Base-by-base conservation (phyloP, 805 yeast genomes). In the Cephaloascus albidus region DNA sequence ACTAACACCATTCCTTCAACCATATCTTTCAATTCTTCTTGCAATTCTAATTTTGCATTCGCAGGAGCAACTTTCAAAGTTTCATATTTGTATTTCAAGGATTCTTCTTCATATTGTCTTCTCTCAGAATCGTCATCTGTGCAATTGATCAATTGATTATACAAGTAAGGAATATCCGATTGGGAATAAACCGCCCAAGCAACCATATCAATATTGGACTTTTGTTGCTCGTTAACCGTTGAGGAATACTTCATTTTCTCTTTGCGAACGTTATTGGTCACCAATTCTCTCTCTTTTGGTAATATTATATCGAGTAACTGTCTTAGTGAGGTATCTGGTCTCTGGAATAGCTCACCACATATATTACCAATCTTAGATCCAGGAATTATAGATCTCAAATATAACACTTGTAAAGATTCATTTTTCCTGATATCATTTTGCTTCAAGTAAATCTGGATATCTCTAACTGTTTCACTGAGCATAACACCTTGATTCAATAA, bases 1-100 rank as follows among this genome's bases (percentile, higher is more conserved):
- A 90, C 75, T 14, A 81, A 60, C 3, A 88, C 76, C 80, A 89
- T 75, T 28, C 83, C 94, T 12, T 76, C 79, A 1, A 77, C 75
- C 70, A 77, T 68, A 8, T 72, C 76, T 35, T 62, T 61, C 3
- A 88, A 59, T 20, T 72, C 69, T 1, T 49, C 48, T 8, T 63
- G 61, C 20, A 71, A 49, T 2, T 40, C 42, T 14, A 55, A 53
- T 40, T 80, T 78, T 2, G 48, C 45, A 0, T 55, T 54, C 0
- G 41, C 39, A 0, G 93, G 86, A 28, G 76, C 63, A 2, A 72
- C 65, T 41, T 61, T 65, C 38, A 88, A 57, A 34, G 76, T 57
- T 16, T 71, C 70, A 43, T 76, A 72, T 42, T 74, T 70, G 52
- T 78, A 77, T 40, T 70, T 66, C 31, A 93, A 56, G 47, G 71